Evolutionary conservation across 2,329 filamentous ascomycete species (phyloP).

Genomic region (Ambrosiella cleistominuta): DNA sequence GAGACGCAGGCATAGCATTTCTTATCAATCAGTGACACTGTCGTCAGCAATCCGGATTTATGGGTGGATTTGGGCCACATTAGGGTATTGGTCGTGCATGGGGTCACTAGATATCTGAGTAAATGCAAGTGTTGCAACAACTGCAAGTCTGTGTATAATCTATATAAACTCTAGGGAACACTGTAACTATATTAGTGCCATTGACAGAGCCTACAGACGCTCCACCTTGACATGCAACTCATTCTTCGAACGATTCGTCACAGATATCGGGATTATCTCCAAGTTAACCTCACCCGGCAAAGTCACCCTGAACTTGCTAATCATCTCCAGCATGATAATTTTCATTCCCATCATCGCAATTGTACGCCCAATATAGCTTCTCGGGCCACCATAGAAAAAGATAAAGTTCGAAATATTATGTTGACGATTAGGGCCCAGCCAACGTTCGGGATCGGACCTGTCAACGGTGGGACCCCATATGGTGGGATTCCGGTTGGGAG

Average conservation of each 20-base stretch:
- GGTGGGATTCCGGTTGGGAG: constrained; percentile 20
- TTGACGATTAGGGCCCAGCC: constrained; percentile 18
- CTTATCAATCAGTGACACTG: background rate
- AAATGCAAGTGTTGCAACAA: too few relatives aligned
- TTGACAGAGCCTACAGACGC: background rate
- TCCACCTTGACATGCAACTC: constrained; percentile 6
- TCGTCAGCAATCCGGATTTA: background rate
- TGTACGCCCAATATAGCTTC: constrained; percentile 23
- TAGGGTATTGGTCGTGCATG: too few relatives aligned
- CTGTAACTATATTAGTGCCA: too few relatives aligned
- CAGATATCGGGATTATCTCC: constrained; percentile 15
- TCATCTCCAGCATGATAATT: constrained; percentile 20
- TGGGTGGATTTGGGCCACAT: background rate
- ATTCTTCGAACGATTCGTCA: constrained; percentile 1
- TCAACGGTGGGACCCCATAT: constrained; percentile 23
- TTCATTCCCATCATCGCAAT: constrained; percentile 24
- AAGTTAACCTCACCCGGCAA: constrained; percentile 14
- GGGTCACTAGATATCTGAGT: too few relatives aligned
- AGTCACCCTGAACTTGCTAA: constrained; percentile 19
- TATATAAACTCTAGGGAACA: too few relatives aligned
- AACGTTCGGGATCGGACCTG: constrained; percentile 23
- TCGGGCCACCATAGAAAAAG: constrained; percentile 22
- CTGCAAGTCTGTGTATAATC: too few relatives aligned
- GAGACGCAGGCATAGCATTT: background rate
- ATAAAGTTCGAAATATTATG: constrained; percentile 19